phyloP scores from a whole-genome alignment of 306 rosid species.

The Acacia melanoxylon region DNA sequence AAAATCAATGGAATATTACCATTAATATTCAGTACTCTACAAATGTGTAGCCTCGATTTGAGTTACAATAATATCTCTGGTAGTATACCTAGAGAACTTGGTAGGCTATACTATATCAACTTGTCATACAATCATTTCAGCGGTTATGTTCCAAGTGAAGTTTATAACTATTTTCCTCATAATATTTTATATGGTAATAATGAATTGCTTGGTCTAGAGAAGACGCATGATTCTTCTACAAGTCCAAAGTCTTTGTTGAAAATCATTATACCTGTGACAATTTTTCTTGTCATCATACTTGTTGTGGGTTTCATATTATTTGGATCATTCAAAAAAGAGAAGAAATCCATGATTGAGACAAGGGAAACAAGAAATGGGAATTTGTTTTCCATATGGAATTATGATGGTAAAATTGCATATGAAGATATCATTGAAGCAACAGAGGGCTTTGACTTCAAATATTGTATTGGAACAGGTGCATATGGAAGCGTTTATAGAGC shows the following conservation, averaged over 20 bases:
- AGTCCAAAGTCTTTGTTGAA: background rate
- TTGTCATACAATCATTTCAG: background rate
- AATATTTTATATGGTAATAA: background rate
- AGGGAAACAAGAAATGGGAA: no score
- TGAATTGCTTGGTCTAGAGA: background rate
- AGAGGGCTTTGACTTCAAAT: no score
- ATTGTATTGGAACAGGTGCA: no score
- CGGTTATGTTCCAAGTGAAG: background rate
- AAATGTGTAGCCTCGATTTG: background rate
- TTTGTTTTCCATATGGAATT: no score
- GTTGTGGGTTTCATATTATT: no score
- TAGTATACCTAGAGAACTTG: background rate
- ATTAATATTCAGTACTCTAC: background rate
- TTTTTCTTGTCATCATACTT: background rate
- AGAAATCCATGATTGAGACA: no score
- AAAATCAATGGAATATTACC: background rate
- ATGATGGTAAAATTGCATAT: no score
- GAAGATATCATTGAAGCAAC: no score
- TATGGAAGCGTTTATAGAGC: no score
- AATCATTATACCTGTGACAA: background rate
- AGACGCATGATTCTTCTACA: background rate
- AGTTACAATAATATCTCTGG: background rate
- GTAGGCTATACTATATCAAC: background rate
- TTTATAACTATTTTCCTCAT: background rate
- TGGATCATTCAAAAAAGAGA: no score